These are phyloP conservation scores for Ophiostoma angusticollis DNA, from an alignment of 2,329 filamentous ascomycete genomes.

Conservation along the genomic window DNA sequence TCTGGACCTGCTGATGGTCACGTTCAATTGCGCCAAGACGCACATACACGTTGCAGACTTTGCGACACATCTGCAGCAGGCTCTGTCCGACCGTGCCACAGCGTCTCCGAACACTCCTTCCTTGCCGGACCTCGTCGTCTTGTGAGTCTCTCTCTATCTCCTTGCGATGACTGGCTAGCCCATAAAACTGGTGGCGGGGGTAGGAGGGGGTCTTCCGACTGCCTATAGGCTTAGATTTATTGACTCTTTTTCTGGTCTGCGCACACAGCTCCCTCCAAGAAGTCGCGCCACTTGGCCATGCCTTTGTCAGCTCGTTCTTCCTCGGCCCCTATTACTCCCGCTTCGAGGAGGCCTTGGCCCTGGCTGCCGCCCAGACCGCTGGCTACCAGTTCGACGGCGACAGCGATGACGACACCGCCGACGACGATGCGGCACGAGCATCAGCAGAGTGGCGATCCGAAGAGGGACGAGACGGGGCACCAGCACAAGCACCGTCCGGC, in stretches of 20 bases:
- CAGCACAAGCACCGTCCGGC: background rate
- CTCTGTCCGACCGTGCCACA: conserved; percentile 28
- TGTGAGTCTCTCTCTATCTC: conserved; percentile 33
- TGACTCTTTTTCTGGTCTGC: background rate
- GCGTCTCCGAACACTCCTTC: conserved; percentile 27
- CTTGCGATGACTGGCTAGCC: no score
- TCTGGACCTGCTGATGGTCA: conserved; percentile 65
- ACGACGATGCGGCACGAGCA: background rate
- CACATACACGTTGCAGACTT: conserved; percentile 59
- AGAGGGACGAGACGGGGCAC: background rate
- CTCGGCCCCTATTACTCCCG: conserved; percentile 62
- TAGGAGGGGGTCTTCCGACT: no score
- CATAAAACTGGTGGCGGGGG: no score
- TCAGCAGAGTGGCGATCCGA: background rate
- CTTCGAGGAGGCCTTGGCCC: conserved; percentile 58
- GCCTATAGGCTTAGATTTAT: no score
- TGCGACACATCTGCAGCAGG: conserved; percentile 52
- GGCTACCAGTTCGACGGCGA: background rate
- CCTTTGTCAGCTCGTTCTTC: conserved; percentile 75
- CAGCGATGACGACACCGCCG: conserved; percentile 6
- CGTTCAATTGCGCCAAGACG: conserved; percentile 76
- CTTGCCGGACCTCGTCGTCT: conserved; percentile 42
- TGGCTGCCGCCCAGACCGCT: conserved; percentile 41
- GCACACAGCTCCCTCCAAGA: conserved; percentile 65
- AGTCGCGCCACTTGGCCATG: conserved; percentile 68